phyloP scores from a whole-genome alignment of 768 basidiomycete genomes.

The Stropharia rugosoannulata region DNA sequence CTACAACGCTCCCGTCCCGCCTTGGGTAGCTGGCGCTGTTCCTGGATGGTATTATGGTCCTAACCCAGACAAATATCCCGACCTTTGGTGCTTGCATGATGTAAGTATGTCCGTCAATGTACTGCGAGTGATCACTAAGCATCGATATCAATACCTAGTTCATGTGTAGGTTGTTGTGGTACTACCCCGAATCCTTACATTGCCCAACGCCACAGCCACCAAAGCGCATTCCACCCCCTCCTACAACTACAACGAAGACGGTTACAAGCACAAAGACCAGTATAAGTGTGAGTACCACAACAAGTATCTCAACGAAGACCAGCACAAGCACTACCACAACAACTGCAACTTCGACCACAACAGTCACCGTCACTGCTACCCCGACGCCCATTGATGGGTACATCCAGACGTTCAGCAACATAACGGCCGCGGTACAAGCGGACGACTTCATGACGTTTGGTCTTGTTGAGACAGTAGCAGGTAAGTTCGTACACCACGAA shows the following conservation, averaged over 20 bases:
- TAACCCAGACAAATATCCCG: conserved; percentile 19
- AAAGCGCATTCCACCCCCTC: not conserved
- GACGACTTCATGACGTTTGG: conserved; percentile 35
- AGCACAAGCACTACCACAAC: conserved; percentile 1
- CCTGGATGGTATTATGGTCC: conserved; percentile 41
- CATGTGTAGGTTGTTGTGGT: conserved; percentile 21
- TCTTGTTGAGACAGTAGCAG: conserved; percentile 31
- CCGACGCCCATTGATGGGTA: conserved; percentile 23
- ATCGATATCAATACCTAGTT: conserved; percentile 1
- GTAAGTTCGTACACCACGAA: conserved; percentile 8
- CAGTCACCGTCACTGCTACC: conserved; percentile 9
- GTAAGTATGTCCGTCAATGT: conserved; percentile 2
- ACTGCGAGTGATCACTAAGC: no score
- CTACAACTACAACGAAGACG: not conserved
- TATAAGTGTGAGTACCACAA: not conserved
- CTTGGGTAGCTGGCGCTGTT: conserved; percentile 24
- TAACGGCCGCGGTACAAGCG: conserved; percentile 30
- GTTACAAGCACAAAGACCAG: not conserved
- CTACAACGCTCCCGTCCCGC: conserved; percentile 34
- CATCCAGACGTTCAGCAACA: conserved; percentile 24
- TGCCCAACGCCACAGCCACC: conserved; percentile 20
- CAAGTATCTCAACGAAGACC: conserved; percentile 1
- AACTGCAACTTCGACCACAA: conserved; percentile 10
- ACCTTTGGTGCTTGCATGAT: conserved; percentile 23
- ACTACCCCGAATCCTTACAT: conserved; percentile 23